These are phyloP conservation scores for Metroxylon sagu DNA, from an alignment of 176 grass and related monocot genomes.

Conservation along the genomic window DNA sequence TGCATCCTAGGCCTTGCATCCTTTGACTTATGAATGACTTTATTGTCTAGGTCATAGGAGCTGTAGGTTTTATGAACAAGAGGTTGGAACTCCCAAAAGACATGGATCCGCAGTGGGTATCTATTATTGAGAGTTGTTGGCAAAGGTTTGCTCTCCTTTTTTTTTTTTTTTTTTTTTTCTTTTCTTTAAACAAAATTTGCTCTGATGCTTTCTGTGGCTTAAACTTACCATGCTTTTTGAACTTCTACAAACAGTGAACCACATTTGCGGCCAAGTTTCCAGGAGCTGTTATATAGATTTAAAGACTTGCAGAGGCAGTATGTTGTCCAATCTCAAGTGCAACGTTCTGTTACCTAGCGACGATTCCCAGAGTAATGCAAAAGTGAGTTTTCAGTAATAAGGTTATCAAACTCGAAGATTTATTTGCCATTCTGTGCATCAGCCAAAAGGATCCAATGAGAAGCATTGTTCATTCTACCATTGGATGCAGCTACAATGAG, in stretches of 20 bases:
- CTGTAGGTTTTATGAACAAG: constrained; percentile 94
- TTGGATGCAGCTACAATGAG: no score
- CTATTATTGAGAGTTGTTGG: constrained; percentile 86
- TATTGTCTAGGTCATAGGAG: constrained; percentile 61
- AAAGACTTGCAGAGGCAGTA: constrained; percentile 61
- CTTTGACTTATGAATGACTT: background rate
- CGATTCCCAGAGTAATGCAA: constrained; percentile 15
- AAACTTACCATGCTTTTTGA: background rate
- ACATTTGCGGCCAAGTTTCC: constrained; percentile 58
- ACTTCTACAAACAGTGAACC: constrained; percentile 47
- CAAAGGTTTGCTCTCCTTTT: constrained; percentile 36
- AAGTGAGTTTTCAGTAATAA: constrained; percentile 33
- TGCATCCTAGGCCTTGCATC: no score
- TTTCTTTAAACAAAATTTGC: background rate
- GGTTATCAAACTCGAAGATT: no score
- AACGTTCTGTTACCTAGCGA: constrained; percentile 39
- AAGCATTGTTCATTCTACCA: no score
- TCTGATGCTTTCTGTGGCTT: no score
- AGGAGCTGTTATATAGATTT: constrained; percentile 67
- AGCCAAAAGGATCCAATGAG: no score
- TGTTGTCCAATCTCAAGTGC: constrained; percentile 37
- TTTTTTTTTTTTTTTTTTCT: background rate
- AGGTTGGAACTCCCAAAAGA: constrained; percentile 74
- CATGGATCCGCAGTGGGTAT: constrained; percentile 72
- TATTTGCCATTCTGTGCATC: no score